Evolutionary conservation across 148 eudicot genomes (phyloP).

Genomic region (Rhododendron molle): DNA sequence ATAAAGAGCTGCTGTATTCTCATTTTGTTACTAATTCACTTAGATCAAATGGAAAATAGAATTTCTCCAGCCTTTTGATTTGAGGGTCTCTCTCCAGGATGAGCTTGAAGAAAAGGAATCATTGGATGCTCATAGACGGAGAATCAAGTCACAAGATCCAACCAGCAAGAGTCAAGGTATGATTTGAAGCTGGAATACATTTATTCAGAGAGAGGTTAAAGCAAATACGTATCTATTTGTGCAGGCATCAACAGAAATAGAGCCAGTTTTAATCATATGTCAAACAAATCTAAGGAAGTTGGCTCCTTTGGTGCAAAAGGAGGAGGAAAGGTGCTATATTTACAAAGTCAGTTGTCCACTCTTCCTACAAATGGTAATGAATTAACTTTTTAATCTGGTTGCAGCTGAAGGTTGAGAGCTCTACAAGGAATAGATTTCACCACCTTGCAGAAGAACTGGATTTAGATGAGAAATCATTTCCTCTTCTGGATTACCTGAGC

Average conservation of each 20-base stretch:
- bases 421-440: constrained; percentile 45
- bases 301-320: constrained; percentile 24
- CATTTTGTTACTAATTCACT: not conserved
- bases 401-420: constrained; percentile 47
- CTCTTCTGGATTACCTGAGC: constrained; percentile 85
- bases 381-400: constrained; percentile 20
- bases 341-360: constrained; percentile 14
- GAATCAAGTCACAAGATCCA: constrained; percentile 42
- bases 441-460: constrained; percentile 68
- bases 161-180: constrained; percentile 42
- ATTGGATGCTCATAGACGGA: constrained; percentile 33
- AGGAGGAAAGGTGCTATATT: constrained; percentile 46
- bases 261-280: not conserved
- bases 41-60: not conserved
- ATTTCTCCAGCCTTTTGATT: not conserved
- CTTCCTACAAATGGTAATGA: constrained; percentile 15
- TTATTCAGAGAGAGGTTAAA: constrained; percentile 4
- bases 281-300: constrained; percentile 13
- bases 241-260: constrained; percentile 35
- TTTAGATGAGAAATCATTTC: constrained; percentile 76
- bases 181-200: not conserved
- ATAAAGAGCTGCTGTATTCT: not conserved
- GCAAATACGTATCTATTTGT: constrained; percentile 10
- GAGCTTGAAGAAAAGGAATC: constrained; percentile 54
- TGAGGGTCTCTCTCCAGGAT: constrained; percentile 30